A percentile compares a stretch with the other conserved stretches of the same genome.
Conservation (phyloP, 805 yeast genomes). For the Candida tallmaniae region DNA sequence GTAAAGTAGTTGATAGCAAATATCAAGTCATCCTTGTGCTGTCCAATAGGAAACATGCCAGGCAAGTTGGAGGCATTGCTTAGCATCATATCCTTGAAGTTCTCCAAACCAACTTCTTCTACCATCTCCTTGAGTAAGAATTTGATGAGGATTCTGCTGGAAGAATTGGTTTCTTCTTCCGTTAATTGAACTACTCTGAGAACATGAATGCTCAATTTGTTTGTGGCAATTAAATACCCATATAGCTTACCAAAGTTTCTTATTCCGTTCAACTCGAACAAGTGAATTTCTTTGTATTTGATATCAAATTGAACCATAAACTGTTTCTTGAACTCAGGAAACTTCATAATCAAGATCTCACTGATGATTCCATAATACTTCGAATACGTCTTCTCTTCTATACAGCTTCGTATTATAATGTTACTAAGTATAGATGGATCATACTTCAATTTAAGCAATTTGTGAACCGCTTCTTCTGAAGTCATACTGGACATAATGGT, state of each 20-base stretch:
- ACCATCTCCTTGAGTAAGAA: slow-evolving; percentile 75
- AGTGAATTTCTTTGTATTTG: slow-evolving; percentile 56
- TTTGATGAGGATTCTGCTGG: slow-evolving; percentile 76
- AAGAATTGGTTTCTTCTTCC: slow-evolving; percentile 71
- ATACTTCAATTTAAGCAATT: slow-evolving; percentile 50
- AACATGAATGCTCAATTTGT: slow-evolving; percentile 60
- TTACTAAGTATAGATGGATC: slow-evolving; percentile 56
- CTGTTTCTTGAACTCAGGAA: slow-evolving; percentile 43
- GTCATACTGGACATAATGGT: slow-evolving; percentile 88
- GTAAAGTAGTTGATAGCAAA: slow-evolving; percentile 90
- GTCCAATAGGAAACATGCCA: slow-evolving; percentile 61
- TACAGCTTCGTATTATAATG: slow-evolving; percentile 73
- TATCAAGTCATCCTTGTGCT: slow-evolving; percentile 50
- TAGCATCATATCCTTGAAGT: slow-evolving; percentile 51
- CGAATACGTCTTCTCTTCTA: slow-evolving; percentile 82
- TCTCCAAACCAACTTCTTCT: slow-evolving; percentile 64
- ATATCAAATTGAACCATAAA: slow-evolving; percentile 51
- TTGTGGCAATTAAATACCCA: slow-evolving; percentile 78
- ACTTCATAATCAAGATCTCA: slow-evolving; percentile 37
- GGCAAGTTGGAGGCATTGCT: slow-evolving; percentile 40
- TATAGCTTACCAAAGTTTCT: slow-evolving; percentile 79
- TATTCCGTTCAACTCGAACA: slow-evolving; percentile 66
- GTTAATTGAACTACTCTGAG: slow-evolving; percentile 55
- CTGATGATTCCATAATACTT: slow-evolving; percentile 79
- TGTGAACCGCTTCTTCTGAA: slow-evolving; percentile 90